Base-by-base conservation (phyloP, 1,284 basidiomycete genomes). In the Schizophyllum commune region DNA sequence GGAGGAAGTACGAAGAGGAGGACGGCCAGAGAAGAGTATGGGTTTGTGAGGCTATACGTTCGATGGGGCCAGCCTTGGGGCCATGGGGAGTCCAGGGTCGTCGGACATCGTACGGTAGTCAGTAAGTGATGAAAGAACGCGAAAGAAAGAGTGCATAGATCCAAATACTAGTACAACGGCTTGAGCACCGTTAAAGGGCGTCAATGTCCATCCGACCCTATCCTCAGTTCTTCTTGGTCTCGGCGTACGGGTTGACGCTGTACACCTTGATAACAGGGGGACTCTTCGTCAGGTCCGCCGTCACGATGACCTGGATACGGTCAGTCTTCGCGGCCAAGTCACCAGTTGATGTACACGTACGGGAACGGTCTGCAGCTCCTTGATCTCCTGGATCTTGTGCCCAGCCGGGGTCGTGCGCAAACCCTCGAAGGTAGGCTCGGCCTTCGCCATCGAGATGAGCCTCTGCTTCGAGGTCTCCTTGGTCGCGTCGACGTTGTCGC, bases 221-320 rank as follows among this genome's bases (percentile, higher is more conserved):
- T 15, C 19, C 60, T 62, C 60, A 64, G 71, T 67, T 77, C 73
- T 76, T 77, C 72, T 78, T 80, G 60, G 71, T 72, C 62, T 79
- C 79, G 51, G 90, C 86, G 73, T 91, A 92, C 13, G 90, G 90
- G 70, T 92, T 92, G 67, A 92, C 90, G 68, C 89, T 91, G 78
- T 92, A 92, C 60, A 95, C 93, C 74, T 93, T 93, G 79, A 96
- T 89, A 66, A 96, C 94, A 8, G 94, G 94, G 59, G 94, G 94
- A 67, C 90, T 94, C 83, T 95, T 96, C 66, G 91, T 93, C 68
- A 96, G 76, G 73, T 97, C 94, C 47, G 93, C 92, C 51, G 93
- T 94, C 66, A 97, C 86, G 70, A 96, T 94, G 68, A 95, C 91
- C 91, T 92, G 58, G 33, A 65, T 57, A 53, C 19, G 58, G 65